phyloP scores from a whole-genome alignment of 208 protist genomes.

The Trypanosoma congolense region DNA sequence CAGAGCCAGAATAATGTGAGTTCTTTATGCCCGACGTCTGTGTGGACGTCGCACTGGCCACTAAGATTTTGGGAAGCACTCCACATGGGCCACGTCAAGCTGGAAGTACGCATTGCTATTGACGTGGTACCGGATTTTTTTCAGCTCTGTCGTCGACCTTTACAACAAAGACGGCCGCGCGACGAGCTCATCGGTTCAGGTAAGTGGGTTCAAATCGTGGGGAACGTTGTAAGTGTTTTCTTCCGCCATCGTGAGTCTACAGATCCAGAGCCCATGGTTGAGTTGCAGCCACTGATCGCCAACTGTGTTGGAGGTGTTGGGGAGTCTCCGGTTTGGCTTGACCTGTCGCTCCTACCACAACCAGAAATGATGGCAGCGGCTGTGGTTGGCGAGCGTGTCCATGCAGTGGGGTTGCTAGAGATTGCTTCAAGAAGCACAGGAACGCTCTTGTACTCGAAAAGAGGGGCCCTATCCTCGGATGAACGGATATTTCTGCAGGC shows the following conservation, averaged over 20 bases:
- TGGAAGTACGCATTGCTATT: constrained; percentile 5
- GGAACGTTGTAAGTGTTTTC: constrained; percentile 16
- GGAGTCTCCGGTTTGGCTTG: constrained; percentile 17
- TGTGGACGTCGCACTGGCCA: constrained; percentile 15
- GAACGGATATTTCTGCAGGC: constrained; percentile 13
- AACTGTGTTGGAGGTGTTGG: constrained; percentile 9
- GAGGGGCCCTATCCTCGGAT: neutral
- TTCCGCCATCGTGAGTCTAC: constrained; percentile 18
- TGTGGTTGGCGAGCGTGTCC: constrained; percentile 22
- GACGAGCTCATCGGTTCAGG: constrained; percentile 13
- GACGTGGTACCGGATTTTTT: constrained; percentile 20
- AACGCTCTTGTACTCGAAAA: constrained; percentile 10
- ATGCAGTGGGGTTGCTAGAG: constrained; percentile 20
- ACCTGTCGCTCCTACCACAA: constrained; percentile 19
- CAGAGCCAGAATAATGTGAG: neutral
- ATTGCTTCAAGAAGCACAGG: neutral
- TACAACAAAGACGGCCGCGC: constrained; percentile 8
- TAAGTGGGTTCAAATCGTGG: constrained; percentile 17
- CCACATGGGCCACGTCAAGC: neutral
- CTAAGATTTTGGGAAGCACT: constrained; percentile 18
- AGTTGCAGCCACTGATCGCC: constrained; percentile 13
- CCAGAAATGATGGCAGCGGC: constrained; percentile 8
- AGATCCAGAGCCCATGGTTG: constrained; percentile 17
- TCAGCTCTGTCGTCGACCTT: neutral
- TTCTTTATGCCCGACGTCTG: constrained; percentile 12